Conservation (phyloP, 441 rosid species). For the Rhodomyrtus psidioides region DNA sequence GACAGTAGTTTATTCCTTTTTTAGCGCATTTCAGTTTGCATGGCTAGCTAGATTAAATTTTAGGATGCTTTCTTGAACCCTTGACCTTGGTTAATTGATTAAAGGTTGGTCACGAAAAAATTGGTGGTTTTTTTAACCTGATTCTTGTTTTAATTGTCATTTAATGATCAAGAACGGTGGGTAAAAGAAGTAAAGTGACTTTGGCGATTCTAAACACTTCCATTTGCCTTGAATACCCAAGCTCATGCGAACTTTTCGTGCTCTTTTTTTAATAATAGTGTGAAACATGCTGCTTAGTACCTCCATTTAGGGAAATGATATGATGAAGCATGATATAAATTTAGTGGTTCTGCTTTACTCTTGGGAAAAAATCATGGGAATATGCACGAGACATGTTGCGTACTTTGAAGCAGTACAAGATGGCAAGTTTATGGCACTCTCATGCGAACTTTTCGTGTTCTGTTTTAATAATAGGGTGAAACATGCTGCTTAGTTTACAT, state of each 20-base stretch:
- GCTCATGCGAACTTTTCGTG: not conserved
- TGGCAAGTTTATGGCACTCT: slow-evolving; percentile 49
- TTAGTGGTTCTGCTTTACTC: not conserved
- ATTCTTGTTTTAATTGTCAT: not conserved
- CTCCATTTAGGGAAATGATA: not conserved
- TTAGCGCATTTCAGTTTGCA: not conserved
- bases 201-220: not conserved
- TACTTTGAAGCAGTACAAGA: slow-evolving; percentile 76
- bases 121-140: not conserved
- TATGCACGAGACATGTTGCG: slow-evolving; percentile 25
- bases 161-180: not conserved
- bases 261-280: not conserved
- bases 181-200: not conserved
- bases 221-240: not conserved
- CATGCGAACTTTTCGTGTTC: not conserved
- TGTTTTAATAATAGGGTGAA: not conserved
- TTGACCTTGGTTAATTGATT: not conserved
- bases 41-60: not conserved
- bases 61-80: not conserved
- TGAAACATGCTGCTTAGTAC: not conserved
- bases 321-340: not conserved
- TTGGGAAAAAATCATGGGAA: not conserved
- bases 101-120: not conserved
- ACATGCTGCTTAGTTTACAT: not conserved
- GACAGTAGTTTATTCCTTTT: not conserved